Base-by-base conservation (phyloP, 2,329 filamentous ascomycete species). In the Myotisia sp. region DNA sequence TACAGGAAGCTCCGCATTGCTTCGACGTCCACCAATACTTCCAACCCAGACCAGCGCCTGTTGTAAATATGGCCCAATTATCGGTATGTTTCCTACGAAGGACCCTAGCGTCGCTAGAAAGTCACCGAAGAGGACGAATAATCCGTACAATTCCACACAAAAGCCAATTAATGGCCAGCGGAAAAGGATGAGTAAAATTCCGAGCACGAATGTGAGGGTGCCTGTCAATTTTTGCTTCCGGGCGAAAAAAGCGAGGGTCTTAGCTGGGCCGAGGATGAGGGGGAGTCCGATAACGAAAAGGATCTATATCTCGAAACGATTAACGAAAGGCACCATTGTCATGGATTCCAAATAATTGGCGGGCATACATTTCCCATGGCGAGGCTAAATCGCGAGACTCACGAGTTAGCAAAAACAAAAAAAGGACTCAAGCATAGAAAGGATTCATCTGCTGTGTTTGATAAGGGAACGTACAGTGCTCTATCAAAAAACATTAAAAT, bases 401-500 rank as follows among this genome's bases (percentile, higher is more conserved):
- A 12, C 32, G n/a, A n/a, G n/a, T n/a, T n/a, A n/a, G n/a, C n/a
- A n/a, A n/a, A n/a, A n/a, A n/a, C n/a, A n/a, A n/a, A n/a, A n/a
- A n/a, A n/a, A n/a, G n/a, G n/a, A n/a, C n/a, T n/a, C n/a, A n/a
- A n/a, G n/a, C n/a, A n/a, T n/a, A n/a, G n/a, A n/a, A n/a, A n/a
- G n/a, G n/a, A n/a, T n/a, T n/a, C n/a, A n/a, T n/a, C n/a, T n/a
- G n/a, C n/a, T n/a, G n/a, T n/a, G n/a, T n/a, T n/a, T n/a, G n/a
- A n/a, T n/a, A n/a, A n/a, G n/a, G 35, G 26, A 6, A 67, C 76
- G 52, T 66, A 87, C 83, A 95, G 86, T 51, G 90, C 83, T 45
- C 90, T 76, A 62, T 98, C 90, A 65, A 98, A 98, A 66, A 98
- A 95, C 62, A 98, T 73, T 61, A 98, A 70, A 6, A 98, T 83